Base-by-base conservation (phyloP, 208 protist species). In the Naegleria fowleri region DNA sequence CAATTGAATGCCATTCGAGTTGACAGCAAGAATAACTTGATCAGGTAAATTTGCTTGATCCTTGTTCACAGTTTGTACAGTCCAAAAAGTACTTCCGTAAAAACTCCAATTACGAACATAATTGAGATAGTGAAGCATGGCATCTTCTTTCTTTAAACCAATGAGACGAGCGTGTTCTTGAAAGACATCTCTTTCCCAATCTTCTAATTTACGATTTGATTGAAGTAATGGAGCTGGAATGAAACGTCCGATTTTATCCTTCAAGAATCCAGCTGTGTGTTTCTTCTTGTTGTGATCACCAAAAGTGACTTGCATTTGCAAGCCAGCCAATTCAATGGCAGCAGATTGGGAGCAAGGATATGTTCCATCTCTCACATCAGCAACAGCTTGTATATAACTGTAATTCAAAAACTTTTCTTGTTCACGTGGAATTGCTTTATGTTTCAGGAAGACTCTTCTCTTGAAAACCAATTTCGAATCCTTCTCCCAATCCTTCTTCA, bases 251-350 rank as follows among this genome's bases (percentile, higher is more conserved):
- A 88, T 88, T 36, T 88, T 88, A 58, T 88, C 84, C 40, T 55
- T 86, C 33, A 90, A 76, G 29, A 90, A 90, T 55, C 88, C 88
- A 33, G 5, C 13, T 58, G 55, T 55, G 48, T 90, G 88, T n/a
- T 51, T 39, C n/a, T 84, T 86, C n/a, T 90, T 86, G 48, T 90
- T 86, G 79, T 90, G 88, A 58, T 90, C 88, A 55, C 88, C 88
- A 76, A 90, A 90, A 39, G 88, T 86, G 0, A 90, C 48, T 58
- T 90, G 88, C 88, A 90, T 90, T 76, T 90, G 41, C 59, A 90
- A 51, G 76, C 76, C 88, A 84, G 88, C 88, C 5, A 90, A 38
- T 19, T 58, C 48, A 90, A 90, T 51, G 16, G 88, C 75, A 36
- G 75, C 41, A 19, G 25, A 33, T 76, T 84, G 40, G 22, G 15